These are phyloP conservation scores for Penicillium paxilli DNA, from an alignment of 495 filamentous ascomycete species.

Conservation along the genomic window DNA sequence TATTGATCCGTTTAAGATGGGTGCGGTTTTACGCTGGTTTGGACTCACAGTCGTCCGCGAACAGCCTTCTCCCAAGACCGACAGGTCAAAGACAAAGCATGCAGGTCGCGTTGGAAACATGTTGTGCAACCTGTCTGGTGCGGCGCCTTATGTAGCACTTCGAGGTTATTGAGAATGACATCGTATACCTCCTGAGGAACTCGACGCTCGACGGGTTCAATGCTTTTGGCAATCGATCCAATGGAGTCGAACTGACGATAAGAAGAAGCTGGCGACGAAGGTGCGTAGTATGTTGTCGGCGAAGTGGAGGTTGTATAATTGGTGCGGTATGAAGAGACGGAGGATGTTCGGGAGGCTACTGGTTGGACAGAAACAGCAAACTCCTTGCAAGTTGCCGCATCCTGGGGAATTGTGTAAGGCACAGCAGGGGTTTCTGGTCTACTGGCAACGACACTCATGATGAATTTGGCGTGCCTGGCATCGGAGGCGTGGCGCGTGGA, in stretches of 20 bases:
- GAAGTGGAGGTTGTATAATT: slow-evolving; percentile 41
- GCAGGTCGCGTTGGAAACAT: slow-evolving; percentile 77
- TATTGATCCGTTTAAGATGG: neutral
- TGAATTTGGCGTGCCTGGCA: slow-evolving; percentile 24
- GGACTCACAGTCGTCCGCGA: slow-evolving; percentile 60
- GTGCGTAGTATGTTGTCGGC: slow-evolving; percentile 37
- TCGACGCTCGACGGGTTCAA: slow-evolving; percentile 46
- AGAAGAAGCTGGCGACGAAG: slow-evolving; percentile 36
- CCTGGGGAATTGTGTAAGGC: slow-evolving; percentile 29
- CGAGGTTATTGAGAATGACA: slow-evolving; percentile 53
- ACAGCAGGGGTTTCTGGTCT: slow-evolving; percentile 39
- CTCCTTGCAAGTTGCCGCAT: slow-evolving; percentile 19
- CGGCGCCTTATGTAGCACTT: slow-evolving; percentile 45
- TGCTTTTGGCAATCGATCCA: slow-evolving; percentile 32
- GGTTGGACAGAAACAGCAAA: slow-evolving; percentile 34
- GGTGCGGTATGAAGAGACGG: slow-evolving; percentile 42
- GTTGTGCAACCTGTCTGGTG: slow-evolving; percentile 60
- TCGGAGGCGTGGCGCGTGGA: slow-evolving; percentile 15
- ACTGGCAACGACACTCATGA: slow-evolving; percentile 47
- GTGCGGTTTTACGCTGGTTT: neutral
- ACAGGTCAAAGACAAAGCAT: slow-evolving; percentile 63
- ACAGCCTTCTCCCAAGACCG: slow-evolving; percentile 69
- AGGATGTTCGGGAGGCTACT: slow-evolving; percentile 36
- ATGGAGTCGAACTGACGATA: slow-evolving; percentile 40
- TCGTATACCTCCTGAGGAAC: slow-evolving; percentile 59